These are phyloP conservation scores for Ascochyta lentis DNA, from an alignment of 2,329 filamentous ascomycete species.

Conservation along the genomic window DNA sequence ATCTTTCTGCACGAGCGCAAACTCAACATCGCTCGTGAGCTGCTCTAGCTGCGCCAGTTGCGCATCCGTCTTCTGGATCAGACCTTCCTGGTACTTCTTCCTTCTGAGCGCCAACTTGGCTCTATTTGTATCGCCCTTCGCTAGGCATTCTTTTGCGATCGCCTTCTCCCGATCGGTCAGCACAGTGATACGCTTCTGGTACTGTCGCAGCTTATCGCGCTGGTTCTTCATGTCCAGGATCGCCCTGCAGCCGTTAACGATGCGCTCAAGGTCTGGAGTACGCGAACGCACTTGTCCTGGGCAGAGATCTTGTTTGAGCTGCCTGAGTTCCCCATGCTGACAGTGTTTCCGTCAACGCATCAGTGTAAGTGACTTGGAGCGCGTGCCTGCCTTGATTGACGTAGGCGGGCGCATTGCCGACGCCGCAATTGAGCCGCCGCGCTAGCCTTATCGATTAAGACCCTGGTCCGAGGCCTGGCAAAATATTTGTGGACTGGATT, in stretches of 20 bases:
- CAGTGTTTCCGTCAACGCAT: slow-evolving; percentile 31
- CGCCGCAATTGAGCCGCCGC: slow-evolving; percentile 15
- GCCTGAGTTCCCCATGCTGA: slow-evolving; percentile 68
- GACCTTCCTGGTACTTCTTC: slow-evolving; percentile 95
- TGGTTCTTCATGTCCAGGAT: slow-evolving; percentile 98
- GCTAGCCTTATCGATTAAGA: slow-evolving; percentile 42
- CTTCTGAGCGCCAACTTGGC: slow-evolving; percentile 87
- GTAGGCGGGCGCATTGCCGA: slow-evolving; percentile 17
- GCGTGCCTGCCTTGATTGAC: slow-evolving; percentile 36
- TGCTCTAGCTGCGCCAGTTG: slow-evolving; percentile 95
- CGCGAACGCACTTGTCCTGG: slow-evolving; percentile 78
- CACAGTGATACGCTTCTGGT: slow-evolving; percentile 86
- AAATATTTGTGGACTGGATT: slow-evolving; percentile 31
- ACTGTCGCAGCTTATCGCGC: slow-evolving; percentile 95
- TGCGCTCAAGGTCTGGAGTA: slow-evolving; percentile 2
- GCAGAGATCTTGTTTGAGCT: slow-evolving; percentile 72
- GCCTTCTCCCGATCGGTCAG: slow-evolving; percentile 88
- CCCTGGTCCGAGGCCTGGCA: slow-evolving; percentile 18
- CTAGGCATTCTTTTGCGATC: slow-evolving; percentile 83
- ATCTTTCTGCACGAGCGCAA: slow-evolving; percentile 96
- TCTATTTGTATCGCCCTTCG: slow-evolving; percentile 76
- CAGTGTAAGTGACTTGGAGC: slow-evolving; percentile 21
- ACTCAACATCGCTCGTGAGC: slow-evolving; percentile 88
- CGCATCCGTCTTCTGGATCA: slow-evolving; percentile 86
- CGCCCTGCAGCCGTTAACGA: slow-evolving; percentile 64